Base-by-base conservation (phyloP, 2,329 filamentous ascomycete genomes). In the Colletotrichum shisoi region DNA sequence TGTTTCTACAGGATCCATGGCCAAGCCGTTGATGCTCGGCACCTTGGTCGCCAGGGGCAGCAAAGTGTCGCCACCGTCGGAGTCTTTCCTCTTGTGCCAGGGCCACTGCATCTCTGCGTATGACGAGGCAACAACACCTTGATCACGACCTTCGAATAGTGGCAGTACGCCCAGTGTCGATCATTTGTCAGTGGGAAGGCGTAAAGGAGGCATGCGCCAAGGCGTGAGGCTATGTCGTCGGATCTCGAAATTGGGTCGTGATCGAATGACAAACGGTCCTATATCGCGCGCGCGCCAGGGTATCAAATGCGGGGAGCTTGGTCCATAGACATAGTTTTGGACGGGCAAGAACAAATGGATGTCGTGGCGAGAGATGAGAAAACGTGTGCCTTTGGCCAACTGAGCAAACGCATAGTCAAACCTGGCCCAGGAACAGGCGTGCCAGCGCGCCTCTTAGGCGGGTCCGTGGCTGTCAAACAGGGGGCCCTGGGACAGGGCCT, bases 51-150 rank as follows among this genome's bases (percentile, higher is more conserved):
- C 72, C 45, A 79, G 49, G 56, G 79, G 79, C 54, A 78, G 74
- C 57, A 81, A 71, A 31, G 74, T 48, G 51, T 62, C 73, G 46
- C 73, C 71, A 65, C 75, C 73, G 70, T 74, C 73, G 68, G 77
- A 74, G 63, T 70, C 70, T 63, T 76, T 71, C 71, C 75, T 73
- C 72, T 73, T 73, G 66, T 73, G 73, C 73, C 75, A 78, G 52
- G 76, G 76, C 76, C 76, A 78, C 74, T 75, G 75, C 76, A 78
- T 78, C 57, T 74, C 76, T 66, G 68, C 53, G 52, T 37, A 57
- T 37, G 57, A 51, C 51, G 68, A 67, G 57, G 66, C 57, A 57
- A 48, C 17, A 44, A 19, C 48, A 52, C 62, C 57, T 66, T 57
- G 40, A 24, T 68, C 66, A 68, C 66, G 63, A 57, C 63, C 66